phyloP scores from a whole-genome alignment of 139 green algal species.

The Medakamo hakoo region DNA sequence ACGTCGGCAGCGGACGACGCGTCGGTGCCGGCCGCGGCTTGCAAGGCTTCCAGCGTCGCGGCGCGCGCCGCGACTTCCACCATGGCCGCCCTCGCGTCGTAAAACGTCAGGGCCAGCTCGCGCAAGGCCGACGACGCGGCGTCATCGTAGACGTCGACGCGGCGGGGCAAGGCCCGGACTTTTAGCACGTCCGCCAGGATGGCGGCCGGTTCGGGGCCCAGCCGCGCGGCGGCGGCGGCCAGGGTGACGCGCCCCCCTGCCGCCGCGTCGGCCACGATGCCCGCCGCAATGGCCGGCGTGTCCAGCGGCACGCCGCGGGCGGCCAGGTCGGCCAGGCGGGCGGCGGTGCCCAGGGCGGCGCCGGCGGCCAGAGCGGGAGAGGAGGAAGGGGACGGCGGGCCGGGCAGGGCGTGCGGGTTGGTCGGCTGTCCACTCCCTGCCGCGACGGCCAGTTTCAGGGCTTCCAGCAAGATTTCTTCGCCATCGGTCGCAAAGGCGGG shows the following conservation, averaged over 20 bases:
- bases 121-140: slow-evolving; percentile 50
- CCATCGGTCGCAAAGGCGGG: slow-evolving; percentile 9
- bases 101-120: slow-evolving; percentile 66
- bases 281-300: slow-evolving; percentile 60
- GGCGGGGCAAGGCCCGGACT: slow-evolving; percentile 38
- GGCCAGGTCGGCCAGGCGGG: slow-evolving; percentile 46
- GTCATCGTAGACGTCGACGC: slow-evolving; percentile 71
- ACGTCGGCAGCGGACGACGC: neutral
- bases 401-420: neutral
- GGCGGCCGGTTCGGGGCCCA: slow-evolving; percentile 31
- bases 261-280: slow-evolving; percentile 56
- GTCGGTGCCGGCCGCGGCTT: neutral
- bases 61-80: slow-evolving; percentile 59
- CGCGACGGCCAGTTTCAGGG: slow-evolving; percentile 40
- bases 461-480: slow-evolving; percentile 28
- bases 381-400: neutral
- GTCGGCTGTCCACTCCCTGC: no score
- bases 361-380: slow-evolving; percentile 1
- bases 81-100: slow-evolving; percentile 61
- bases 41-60: neutral
- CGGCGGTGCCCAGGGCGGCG: slow-evolving; percentile 33
- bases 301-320: slow-evolving; percentile 53
- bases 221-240: slow-evolving; percentile 1
- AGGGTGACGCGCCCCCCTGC: slow-evolving; percentile 1
- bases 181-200: slow-evolving; percentile 50